Percentiles rank a stretch among this genome's conserved stretches.
Evolutionary conservation across 1,284 basidiomycete genomes (phyloP).

Genomic region (Boletus sp.): DNA sequence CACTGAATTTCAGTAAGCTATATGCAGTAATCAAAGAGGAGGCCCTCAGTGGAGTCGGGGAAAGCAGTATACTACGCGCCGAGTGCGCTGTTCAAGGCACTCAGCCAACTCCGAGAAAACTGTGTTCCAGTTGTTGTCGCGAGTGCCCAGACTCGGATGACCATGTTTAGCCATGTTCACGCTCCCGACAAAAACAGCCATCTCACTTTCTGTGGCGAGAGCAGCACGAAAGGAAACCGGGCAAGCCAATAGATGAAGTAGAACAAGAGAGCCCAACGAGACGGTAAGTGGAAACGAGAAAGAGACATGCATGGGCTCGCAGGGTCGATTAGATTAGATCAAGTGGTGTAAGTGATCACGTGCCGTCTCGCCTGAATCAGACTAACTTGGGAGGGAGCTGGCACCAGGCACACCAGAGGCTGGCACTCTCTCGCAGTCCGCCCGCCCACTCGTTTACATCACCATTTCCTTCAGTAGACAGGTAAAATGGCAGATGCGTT

Average conservation of each 20-base stretch:
- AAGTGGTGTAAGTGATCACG: constrained; percentile 19
- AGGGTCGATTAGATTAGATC: constrained; percentile 21
- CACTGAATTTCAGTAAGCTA: constrained; percentile 17
- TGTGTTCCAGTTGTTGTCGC: constrained; percentile 36
- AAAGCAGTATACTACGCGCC: constrained; percentile 49
- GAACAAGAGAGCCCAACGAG: constrained; percentile 37
- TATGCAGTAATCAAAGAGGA: neutral
- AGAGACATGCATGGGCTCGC: neutral
- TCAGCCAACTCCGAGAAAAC: constrained; percentile 54
- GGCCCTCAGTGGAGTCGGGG: constrained; percentile 47
- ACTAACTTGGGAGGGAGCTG: constrained; percentile 11
- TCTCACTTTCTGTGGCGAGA: constrained; percentile 57
- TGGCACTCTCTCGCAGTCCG: neutral
- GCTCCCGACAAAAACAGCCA: constrained; percentile 62
- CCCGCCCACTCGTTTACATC: neutral
- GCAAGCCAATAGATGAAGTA: constrained; percentile 67
- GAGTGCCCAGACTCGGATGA: too few species aligned
- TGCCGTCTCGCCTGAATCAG: constrained; percentile 18
- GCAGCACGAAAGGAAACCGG: constrained; percentile 58
- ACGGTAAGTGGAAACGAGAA: constrained; percentile 2
- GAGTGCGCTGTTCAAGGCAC: constrained; percentile 51
- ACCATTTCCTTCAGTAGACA: neutral
- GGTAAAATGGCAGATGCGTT: constrained; percentile 56
- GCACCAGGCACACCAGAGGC: neutral
- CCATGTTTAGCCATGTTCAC: constrained; percentile 51